phyloP scores from a whole-genome alignment of 2,329 filamentous ascomycete species.

The Curvularia lunata region DNA sequence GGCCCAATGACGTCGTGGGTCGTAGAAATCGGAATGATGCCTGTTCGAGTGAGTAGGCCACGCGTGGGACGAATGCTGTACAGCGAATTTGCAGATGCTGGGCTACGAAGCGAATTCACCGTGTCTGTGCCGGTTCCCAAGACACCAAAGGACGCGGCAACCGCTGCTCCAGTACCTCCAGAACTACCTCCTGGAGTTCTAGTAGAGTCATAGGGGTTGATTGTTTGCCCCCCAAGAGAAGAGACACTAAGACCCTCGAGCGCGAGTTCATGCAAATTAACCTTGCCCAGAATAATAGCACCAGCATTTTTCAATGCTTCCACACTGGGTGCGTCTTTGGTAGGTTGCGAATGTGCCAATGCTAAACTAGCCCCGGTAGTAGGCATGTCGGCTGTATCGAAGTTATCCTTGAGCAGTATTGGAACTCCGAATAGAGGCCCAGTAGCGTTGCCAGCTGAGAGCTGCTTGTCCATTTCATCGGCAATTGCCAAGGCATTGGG shows the following conservation, averaged over 20 bases:
- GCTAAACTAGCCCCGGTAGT: conserved; percentile 64
- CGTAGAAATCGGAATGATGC: conserved; percentile 62
- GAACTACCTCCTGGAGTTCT: conserved; percentile 71
- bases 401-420: conserved; percentile 69
- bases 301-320: conserved; percentile 57
- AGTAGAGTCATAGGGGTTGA: conserved; percentile 69
- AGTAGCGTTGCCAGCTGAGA: conserved; percentile 58
- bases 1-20: conserved; percentile 65
- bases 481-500: conserved; percentile 57
- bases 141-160: conserved; percentile 64
- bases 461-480: conserved; percentile 56
- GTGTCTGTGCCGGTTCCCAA: conserved; percentile 66
- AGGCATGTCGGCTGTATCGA: conserved; percentile 60
- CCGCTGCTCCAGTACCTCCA: conserved; percentile 66
- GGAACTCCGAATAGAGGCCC: conserved; percentile 66
- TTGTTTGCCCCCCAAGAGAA: conserved; percentile 67
- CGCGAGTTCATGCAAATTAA: conserved; percentile 68
- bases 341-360: conserved; percentile 57
- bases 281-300: conserved; percentile 63
- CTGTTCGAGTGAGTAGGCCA: conserved; percentile 58
- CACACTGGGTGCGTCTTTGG: conserved; percentile 59
- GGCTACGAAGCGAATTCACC: conserved; percentile 66
- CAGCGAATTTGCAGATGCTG: conserved; percentile 66
- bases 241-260: conserved; percentile 69
- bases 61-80: conserved; percentile 65